Evolutionary conservation across 192 early-diverging fungal species (phyloP).

Genomic region (Podila verticillata): DNA sequence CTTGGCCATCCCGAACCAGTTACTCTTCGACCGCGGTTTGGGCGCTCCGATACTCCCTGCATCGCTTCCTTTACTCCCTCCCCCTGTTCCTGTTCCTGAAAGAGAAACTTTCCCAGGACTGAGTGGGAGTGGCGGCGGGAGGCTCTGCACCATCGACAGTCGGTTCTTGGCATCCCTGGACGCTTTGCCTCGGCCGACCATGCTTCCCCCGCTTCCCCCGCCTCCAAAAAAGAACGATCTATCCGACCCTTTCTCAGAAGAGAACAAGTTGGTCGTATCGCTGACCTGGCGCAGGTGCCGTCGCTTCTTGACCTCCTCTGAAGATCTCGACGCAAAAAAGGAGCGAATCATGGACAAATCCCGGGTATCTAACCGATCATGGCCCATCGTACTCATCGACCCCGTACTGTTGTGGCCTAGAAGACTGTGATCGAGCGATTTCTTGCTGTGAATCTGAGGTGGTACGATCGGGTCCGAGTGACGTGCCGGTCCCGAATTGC

Average conservation of each 20-base stretch:
- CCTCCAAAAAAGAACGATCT: not conserved
- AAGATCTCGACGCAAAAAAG: not conserved
- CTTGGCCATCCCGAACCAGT: slow-evolving; percentile 40
- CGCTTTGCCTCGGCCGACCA: not conserved
- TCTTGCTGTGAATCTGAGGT: not conserved
- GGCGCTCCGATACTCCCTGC: not conserved
- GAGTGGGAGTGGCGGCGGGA: not conserved
- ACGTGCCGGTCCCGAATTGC: slow-evolving; percentile 35
- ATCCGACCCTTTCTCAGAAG: not conserved
- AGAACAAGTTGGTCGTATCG: not conserved
- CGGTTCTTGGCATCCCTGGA: not conserved
- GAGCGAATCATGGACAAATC: not conserved
- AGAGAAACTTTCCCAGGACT: not conserved
- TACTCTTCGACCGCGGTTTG: slow-evolving; percentile 22
- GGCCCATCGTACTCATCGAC: not conserved
- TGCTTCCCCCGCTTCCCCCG: not conserved
- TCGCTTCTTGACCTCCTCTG: not conserved
- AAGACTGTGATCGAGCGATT: not conserved
- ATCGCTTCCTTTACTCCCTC: not conserved
- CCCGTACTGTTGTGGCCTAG: not conserved
- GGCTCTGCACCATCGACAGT: not conserved
- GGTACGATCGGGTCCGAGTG: slow-evolving; percentile 7
- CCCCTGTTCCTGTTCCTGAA: slow-evolving; percentile 1
- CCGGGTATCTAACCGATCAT: not conserved
- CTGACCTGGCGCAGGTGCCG: not conserved